phyloP scores from a whole-genome alignment of 768 basidiomycete genomes.

The Psilocybe azurescens region DNA sequence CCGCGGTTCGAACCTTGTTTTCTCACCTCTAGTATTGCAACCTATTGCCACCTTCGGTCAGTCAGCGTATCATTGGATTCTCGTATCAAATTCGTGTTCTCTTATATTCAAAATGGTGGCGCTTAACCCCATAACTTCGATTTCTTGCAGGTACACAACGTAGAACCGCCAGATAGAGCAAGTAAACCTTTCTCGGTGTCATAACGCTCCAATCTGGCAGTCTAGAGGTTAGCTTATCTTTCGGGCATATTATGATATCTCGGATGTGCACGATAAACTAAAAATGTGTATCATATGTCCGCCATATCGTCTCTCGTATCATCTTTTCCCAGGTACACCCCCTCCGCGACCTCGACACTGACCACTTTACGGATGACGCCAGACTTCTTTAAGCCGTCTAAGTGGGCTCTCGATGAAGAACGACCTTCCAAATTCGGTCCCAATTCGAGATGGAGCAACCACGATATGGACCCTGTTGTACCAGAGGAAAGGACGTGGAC shows the following conservation, averaged over 20 bases:
- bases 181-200: background rate
- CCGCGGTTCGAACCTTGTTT: background rate
- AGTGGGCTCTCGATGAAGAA: conserved; percentile 17
- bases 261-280: background rate
- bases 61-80: background rate
- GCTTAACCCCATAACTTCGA: background rate
- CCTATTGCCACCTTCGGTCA: background rate
- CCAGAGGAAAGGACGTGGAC: conserved; percentile 66
- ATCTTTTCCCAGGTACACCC: conserved; percentile 12
- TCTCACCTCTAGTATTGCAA: background rate
- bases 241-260: background rate
- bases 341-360: conserved; percentile 4
- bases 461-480: conserved; percentile 81
- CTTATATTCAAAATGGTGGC: background rate
- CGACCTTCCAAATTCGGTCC: conserved; percentile 50
- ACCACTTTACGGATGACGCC: background rate
- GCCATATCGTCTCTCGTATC: background rate
- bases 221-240: conserved; percentile 5
- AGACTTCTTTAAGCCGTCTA: conserved; percentile 7
- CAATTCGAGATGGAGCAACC: conserved; percentile 66
- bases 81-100: background rate
- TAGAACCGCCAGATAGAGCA: background rate
- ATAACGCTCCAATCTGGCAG: background rate
- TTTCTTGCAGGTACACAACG: background rate
- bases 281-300: background rate